phyloP scores from a whole-genome alignment of 257 asterid species.

The Hygrophila difformis region DNA sequence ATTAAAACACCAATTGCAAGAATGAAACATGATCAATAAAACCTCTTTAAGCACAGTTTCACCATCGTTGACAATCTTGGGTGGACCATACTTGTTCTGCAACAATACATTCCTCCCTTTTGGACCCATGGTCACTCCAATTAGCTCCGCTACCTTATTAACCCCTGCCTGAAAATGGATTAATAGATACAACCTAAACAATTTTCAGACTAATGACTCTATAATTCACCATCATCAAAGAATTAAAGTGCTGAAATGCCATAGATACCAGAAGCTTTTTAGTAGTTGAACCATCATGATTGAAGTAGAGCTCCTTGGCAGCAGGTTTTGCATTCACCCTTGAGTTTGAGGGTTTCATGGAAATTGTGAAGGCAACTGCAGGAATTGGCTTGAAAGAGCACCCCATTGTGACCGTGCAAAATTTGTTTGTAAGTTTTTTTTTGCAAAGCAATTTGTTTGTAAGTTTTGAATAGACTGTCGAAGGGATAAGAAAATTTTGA shows the following conservation, averaged over 20 bases:
- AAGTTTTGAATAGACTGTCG: too few relatives aligned
- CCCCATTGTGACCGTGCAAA: too few relatives aligned
- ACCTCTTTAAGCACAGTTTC: slow-evolving; percentile 97
- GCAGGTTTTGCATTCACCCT: too few relatives aligned
- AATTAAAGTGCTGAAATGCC: too few relatives aligned
- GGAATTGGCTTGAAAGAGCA: too few relatives aligned
- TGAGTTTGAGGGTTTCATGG: too few relatives aligned
- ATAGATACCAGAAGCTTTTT: slow-evolving; percentile 89
- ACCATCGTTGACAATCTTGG: slow-evolving; percentile 94
- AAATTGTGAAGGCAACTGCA: too few relatives aligned
- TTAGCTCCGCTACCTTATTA: slow-evolving; percentile 88
- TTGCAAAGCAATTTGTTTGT: too few relatives aligned
- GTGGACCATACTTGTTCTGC: slow-evolving; percentile 96
- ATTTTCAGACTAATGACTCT: background rate
- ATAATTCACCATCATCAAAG: slow-evolving; percentile 10
- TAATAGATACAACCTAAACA: background rate
- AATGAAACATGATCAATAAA: slow-evolving; percentile 7
- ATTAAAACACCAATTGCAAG: too few relatives aligned
- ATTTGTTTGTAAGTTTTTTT: too few relatives aligned
- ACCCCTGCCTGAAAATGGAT: slow-evolving; percentile 59
- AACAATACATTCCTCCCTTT: slow-evolving; percentile 96
- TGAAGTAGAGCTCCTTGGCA: slow-evolving; percentile 81
- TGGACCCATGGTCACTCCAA: slow-evolving; percentile 97
- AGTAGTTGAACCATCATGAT: slow-evolving; percentile 94
- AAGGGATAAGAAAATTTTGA: too few relatives aligned